Evolutionary conservation across 805 yeast species (phyloP).

Genomic region (Kodamaea kaohsiungensis): DNA sequence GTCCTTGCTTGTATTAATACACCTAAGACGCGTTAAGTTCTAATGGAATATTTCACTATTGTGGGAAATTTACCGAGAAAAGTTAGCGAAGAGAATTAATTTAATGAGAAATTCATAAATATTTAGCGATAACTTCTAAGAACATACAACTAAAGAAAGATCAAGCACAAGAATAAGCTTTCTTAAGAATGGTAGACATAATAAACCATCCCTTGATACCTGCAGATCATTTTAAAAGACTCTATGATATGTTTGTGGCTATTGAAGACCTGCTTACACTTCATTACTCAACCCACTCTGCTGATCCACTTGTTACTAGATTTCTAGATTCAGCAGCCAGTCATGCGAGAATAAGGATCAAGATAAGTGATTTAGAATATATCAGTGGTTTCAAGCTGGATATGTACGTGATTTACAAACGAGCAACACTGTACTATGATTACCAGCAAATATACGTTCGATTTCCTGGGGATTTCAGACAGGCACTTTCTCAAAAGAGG

Average conservation of each 20-base stretch:
- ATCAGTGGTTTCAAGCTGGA: constrained; percentile 21
- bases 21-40: no score
- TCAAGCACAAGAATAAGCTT: background rate
- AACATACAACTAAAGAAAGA: background rate
- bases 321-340: constrained; percentile 22
- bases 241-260: constrained; percentile 21
- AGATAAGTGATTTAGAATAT: constrained; percentile 16
- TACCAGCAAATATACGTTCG: constrained; percentile 10
- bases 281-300: constrained; percentile 33
- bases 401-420: constrained; percentile 14
- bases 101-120: no score
- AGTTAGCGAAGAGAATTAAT: no score
- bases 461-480: constrained; percentile 9
- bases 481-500: constrained; percentile 12
- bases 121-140: background rate
- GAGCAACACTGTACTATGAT: constrained; percentile 3
- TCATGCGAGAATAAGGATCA: constrained; percentile 19
- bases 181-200: background rate
- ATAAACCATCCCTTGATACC: constrained; percentile 2
- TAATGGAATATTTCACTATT: no score
- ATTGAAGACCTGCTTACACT: constrained; percentile 35
- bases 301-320: constrained; percentile 25
- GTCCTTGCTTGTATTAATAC: no score
- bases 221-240: constrained; percentile 7
- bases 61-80: no score